Percentiles rank a stretch among this genome's conserved stretches.
Conservation (phyloP, 805 yeast species). For the Ogataea methanolica region DNA sequence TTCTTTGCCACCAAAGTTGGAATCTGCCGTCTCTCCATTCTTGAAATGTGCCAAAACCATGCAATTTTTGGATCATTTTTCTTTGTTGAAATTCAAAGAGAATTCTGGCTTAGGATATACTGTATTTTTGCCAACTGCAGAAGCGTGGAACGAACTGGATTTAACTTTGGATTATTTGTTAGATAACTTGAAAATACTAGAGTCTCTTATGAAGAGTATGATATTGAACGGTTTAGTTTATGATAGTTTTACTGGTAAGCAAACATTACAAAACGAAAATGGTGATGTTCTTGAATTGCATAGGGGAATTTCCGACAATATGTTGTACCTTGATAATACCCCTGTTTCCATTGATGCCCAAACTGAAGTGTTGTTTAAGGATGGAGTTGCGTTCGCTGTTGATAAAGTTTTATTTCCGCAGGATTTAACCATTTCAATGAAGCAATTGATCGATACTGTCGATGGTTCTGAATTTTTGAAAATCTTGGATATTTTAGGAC, state of each 20-base stretch:
- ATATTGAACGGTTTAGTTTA: conserved; percentile 64
- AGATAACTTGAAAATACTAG: conserved; percentile 44
- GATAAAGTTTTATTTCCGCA: conserved; percentile 53
- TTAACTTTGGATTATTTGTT: conserved; percentile 57
- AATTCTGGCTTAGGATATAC: conserved; percentile 63
- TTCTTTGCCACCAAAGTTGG: conserved; percentile 58
- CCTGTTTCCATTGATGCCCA: conserved; percentile 37
- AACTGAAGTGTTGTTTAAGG: conserved; percentile 68
- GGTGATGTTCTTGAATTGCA: conserved; percentile 7
- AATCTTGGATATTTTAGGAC: conserved; percentile 37
- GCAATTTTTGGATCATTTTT: conserved; percentile 47
- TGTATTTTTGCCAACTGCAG: conserved; percentile 69
- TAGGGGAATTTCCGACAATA: conserved; percentile 2
- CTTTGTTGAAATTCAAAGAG: conserved; percentile 43
- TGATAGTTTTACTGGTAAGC: conserved; percentile 45
- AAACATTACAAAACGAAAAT: conserved; percentile 15
- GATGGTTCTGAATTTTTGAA: conserved; percentile 45
- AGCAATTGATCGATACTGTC: conserved; percentile 54
- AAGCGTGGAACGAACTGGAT: conserved; percentile 64
- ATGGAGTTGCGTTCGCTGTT: conserved; percentile 81
- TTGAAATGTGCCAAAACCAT: conserved; percentile 63
- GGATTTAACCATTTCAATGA: conserved; percentile 45
- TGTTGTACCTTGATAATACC: conserved; percentile 11
- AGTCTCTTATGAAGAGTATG: conserved; percentile 49
- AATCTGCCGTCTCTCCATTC: conserved; percentile 60